phyloP scores from a whole-genome alignment of 2,329 filamentous ascomycete genomes.

The Sporothrix euskadiensis region DNA sequence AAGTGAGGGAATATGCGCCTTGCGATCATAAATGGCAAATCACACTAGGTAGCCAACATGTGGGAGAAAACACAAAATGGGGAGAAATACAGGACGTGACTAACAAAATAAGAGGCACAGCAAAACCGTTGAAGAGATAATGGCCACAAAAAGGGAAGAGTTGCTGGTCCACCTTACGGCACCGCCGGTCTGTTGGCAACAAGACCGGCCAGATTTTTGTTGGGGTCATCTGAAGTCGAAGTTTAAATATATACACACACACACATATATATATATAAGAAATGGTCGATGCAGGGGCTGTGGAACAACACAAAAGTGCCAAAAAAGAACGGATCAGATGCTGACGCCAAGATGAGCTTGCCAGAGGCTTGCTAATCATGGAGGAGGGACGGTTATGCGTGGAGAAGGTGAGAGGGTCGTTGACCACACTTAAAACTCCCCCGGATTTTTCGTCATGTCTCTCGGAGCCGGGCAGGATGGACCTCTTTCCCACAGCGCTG shows the following conservation, averaged over 20 bases:
- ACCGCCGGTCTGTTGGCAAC: neutral
- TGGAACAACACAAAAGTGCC: neutral
- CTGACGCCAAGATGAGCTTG: neutral
- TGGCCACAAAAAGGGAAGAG: neutral
- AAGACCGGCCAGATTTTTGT: neutral
- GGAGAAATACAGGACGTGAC: neutral
- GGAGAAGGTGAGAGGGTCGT: neutral
- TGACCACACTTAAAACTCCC: slow-evolving; percentile 20
- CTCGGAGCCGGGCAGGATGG: slow-evolving; percentile 43
- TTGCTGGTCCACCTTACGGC: neutral
- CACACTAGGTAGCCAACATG: too few species aligned
- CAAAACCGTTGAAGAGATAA: neutral
- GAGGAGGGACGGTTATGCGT: neutral
- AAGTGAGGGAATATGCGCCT: neutral
- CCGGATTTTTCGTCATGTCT: slow-evolving; percentile 13
- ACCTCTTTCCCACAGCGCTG: slow-evolving; percentile 25
- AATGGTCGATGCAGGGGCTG: neutral
- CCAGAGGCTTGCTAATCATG: slow-evolving; percentile 17
- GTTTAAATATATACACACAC: too few species aligned
- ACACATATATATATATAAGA: neutral
- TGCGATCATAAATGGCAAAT: neutral
- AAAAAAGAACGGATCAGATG: neutral
- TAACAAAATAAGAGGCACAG: neutral
- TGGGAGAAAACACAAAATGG: neutral
- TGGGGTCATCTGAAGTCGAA: neutral